Evolutionary conservation across 2,329 filamentous ascomycete genomes (phyloP).

Genomic region (Sarocladium oryzae): DNA sequence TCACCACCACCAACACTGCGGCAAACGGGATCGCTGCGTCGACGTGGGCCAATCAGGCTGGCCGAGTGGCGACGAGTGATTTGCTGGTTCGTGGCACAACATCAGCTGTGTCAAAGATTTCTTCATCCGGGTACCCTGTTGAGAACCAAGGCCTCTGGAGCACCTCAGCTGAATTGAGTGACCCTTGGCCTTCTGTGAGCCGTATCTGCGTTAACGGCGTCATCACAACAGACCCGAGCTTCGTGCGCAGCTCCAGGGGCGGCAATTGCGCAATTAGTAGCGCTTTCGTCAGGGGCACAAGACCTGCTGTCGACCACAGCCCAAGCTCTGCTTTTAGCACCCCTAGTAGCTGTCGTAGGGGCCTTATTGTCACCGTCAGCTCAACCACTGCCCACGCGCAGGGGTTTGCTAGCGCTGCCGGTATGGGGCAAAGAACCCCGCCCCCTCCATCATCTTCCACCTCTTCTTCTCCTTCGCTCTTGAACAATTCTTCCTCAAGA

Average conservation of each 20-base stretch:
- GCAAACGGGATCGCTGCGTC: background rate
- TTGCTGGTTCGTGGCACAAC: background rate
- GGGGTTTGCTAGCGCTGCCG: conserved; percentile 9
- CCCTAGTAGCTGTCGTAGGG: background rate
- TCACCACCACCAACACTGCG: background rate
- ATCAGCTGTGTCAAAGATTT: background rate
- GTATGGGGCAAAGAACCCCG: conserved; percentile 8
- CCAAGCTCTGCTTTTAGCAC: background rate
- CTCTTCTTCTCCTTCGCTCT: conserved; percentile 12
- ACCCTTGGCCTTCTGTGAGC: background rate
- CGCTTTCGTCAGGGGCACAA: background rate
- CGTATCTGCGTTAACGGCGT: background rate
- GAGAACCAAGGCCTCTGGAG: background rate
- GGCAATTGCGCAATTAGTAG: background rate
- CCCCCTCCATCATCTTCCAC: conserved; percentile 8
- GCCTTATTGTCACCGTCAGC: background rate
- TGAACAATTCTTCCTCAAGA: conserved; percentile 13
- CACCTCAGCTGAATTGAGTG: background rate
- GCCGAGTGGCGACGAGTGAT: conserved; percentile 5
- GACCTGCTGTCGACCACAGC: background rate
- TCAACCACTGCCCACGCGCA: background rate
- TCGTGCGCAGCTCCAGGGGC: background rate
- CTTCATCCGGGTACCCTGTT: background rate
- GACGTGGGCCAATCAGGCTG: conserved; percentile 5
- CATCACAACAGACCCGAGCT: background rate